Base-by-base conservation (phyloP, 23 red algal species). In the Agarophyton chilense region DNA sequence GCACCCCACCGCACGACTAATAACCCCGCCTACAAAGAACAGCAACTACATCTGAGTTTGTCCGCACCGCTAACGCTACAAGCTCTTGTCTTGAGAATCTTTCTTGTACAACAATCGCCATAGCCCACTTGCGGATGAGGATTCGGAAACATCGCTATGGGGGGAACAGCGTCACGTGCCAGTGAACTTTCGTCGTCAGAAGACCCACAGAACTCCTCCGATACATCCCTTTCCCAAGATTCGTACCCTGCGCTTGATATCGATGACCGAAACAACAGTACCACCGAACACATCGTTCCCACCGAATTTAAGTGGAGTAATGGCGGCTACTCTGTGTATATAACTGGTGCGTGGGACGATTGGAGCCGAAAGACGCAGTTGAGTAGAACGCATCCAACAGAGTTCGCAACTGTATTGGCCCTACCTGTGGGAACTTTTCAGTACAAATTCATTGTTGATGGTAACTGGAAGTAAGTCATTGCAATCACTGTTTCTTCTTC, bases 361-460 rank as follows among this genome's bases (percentile, higher is more conserved):
- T 91, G 88, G 88, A 64, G 77, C 39, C 47, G 41, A 14, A 81
- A 73, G 36, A 61, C 75, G 12, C 72, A 74, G 41, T 36, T 91
- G 13, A 63, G 54, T 19, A 64, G 88, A 50, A 81, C 75, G 13
- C 41, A 43, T 54, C 88, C 75, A 6, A 52, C 45, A 10, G 76
- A 81, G 47, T 91, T 82, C 53, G 65, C 77, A 26, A 75, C 88
- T 46, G 88, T 91, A 13, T 72, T 91, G 25, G 58, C 63, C 2
- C 75, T 91, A 61, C 88, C 88, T 19, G 88, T 82, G 2, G 88
- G 88, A 29, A 91, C 77, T 40, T 91, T 91, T 50, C 88, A 91
- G 46, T 91, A 71, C 77, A 91, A 91, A 64, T 91, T 91, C 57
- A 81, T 91, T 50, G 88, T 91, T 36, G 88, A 91, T 75, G 88